Base-by-base conservation (phyloP, 2,329 filamentous ascomycete species). In the Tolypocladium capitatum region DNA sequence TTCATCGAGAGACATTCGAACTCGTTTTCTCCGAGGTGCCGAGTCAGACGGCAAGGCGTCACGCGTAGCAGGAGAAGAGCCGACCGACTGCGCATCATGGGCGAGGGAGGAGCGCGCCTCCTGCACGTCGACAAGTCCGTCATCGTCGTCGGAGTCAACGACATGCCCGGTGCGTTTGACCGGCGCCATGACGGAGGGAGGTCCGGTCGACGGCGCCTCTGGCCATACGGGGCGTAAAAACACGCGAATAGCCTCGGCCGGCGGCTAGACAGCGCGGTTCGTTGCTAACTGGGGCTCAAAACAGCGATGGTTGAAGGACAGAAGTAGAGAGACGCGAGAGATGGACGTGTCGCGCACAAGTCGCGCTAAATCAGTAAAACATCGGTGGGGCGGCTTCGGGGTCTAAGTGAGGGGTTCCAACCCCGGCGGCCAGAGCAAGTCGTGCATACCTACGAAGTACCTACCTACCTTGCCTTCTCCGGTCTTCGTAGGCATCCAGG, bases 151-250 rank as follows among this genome's bases (percentile, higher is more conserved):
- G 18, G 32, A 31, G 14, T 63, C 60, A 6, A 30, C 40, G 16
- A 27, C 11, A 46, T 16, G 20, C 21, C 68, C 65, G 21, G 65
- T 62, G 52, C 74, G 70, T 59, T 78, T 77, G 24, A 56, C 46
- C 5, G 58, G 56, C 43, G 59, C 52, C 63, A 66, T 66, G 43
- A 35, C 43, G 36, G 18, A 33, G 16, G 13, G 38, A 13, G n/a
- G 28, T 18, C 16, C 33, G 28, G 46, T 42, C 31, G 48, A 46
- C 51, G 16, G 38, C 18, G 16, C 4, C 38, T 30, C 18, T 28
- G 24, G 9, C 38, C 38, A 42, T 30, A 28, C 38, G 24, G 38
- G 10, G 24, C 24, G 9, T 7, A 9, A 34, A 11, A 42, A 14
- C 4, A 28, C 7, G 16, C 13, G 10, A 16, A 13, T 30, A 3